Percentiles rank a stretch among this genome's conserved stretches.
Conservation (phyloP, 345 rosid species). For the Crucihimalaya himalaica region DNA sequence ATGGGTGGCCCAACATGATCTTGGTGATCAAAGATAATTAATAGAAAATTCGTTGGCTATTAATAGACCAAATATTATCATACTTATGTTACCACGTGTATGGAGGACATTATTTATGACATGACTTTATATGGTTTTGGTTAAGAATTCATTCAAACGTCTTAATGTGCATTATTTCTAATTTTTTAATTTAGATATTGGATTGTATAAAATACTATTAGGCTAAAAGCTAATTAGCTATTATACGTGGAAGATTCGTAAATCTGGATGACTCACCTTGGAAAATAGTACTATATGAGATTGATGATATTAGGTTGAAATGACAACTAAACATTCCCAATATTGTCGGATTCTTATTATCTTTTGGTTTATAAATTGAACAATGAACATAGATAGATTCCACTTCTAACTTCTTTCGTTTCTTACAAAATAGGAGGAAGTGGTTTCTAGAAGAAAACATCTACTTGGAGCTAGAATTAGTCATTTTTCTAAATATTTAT, state of each 20-base stretch:
- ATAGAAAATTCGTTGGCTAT: not conserved
- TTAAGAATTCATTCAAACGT: constrained; percentile 2
- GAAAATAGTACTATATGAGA: not conserved
- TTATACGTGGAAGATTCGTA: constrained; percentile 10
- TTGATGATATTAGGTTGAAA: constrained; percentile 17
- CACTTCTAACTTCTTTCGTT: constrained; percentile 7
- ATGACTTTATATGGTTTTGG: constrained; percentile 2
- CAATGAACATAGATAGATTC: not conserved
- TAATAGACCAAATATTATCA: not conserved
- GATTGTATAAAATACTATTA: constrained; percentile 11
- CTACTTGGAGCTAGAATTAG: not conserved
- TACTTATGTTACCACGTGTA: constrained; percentile 10
- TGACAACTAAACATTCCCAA: constrained; percentile 26
- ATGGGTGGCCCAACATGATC: constrained; percentile 32
- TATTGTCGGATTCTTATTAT: constrained; percentile 4
- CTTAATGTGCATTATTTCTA: not conserved
- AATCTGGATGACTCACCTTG: constrained; percentile 19
- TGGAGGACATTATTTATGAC: not conserved
- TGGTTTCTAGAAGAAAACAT: constrained; percentile 1
- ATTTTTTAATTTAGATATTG: not conserved
- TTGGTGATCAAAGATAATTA: constrained; percentile 22
- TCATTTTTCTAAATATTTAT: not conserved
- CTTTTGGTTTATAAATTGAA: not conserved
- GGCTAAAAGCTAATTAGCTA: not conserved
- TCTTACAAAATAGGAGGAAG: not conserved